Percentiles rank a stretch among this genome's conserved stretches.
Evolutionary conservation across 139 green algal genomes (phyloP).

Genomic region (Axilococcus clingmanii): DNA sequence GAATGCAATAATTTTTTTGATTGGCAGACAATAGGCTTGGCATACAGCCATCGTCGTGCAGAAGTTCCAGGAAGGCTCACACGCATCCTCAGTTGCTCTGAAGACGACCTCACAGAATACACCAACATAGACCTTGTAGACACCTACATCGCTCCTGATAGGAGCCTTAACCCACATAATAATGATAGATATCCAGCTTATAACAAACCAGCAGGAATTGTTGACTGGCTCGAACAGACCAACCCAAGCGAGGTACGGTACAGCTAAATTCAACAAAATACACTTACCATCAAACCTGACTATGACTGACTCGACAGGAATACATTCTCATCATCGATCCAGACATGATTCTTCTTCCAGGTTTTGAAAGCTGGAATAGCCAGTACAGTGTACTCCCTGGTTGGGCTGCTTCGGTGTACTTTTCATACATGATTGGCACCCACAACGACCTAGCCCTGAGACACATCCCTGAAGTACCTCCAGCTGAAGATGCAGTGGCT

Average conservation of each 20-base stretch:
- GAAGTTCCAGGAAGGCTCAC: background rate
- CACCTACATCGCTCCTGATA: conserved; percentile 7
- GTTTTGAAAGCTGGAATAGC: conserved; percentile 5
- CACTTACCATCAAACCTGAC: background rate
- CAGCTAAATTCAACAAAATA: background rate
- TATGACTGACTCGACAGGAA: conserved; percentile 24
- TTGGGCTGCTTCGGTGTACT: conserved; percentile 22
- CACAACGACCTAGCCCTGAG: conserved; percentile 35
- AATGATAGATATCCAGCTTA: conserved; percentile 3
- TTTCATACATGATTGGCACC: conserved; percentile 34
- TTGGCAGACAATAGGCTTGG: too few relatives aligned
- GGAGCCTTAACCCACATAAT: conserved; percentile 4
- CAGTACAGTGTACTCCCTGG: conserved; percentile 16
- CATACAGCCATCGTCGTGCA: conserved; percentile 11
- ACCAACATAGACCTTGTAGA: background rate
- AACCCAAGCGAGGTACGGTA: background rate
- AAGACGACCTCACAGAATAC: background rate
- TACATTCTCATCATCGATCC: conserved; percentile 52
- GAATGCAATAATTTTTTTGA: too few relatives aligned
- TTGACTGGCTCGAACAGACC: conserved; percentile 12
- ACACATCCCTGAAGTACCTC: conserved; percentile 38
- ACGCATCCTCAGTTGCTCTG: background rate
- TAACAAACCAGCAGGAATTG: conserved; percentile 14
- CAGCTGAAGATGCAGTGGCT: conserved; percentile 52
- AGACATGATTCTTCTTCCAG: conserved; percentile 42